Base-by-base conservation (phyloP, 2,329 filamentous ascomycete species). In the Sporothrix globosa region DNA sequence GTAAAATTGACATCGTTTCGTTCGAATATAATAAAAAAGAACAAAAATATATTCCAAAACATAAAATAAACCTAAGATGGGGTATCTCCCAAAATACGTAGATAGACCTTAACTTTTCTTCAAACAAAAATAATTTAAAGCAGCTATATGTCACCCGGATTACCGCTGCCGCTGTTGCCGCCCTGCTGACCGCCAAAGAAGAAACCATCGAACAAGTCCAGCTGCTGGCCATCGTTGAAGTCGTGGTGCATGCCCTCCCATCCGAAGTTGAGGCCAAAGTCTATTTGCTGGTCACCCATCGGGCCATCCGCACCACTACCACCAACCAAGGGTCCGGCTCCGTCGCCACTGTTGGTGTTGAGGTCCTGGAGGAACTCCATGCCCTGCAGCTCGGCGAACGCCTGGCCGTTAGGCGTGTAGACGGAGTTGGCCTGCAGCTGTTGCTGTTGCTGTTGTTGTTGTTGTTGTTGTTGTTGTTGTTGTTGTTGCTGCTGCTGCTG, bases 141-240 rank as follows among this genome's bases (percentile, higher is more conserved):
- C 44, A 7, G 30, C 46, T 11, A 53, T 44, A 69, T 69, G 1
- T 44, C 41, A 14, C 63, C 69, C 13, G 63, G 63, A 17, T 70
- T 66, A 13, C 69, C 61, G 4, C 69, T 67, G 13, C 56, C 60
- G n/a, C 67, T 24, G 13, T 61, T 63, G n/a, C 72, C 67, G 44
- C 53, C 78, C 73, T 81, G 82, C 73, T 85, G 84, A 0, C 85
- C 85, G 0, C 89, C 89, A 77, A 91, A 91, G 81, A 91, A 91
- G 77, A 92, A 92, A 0, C 88, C 88, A 76, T 92, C 90, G 78
- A 92, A 92, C 0, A 90, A 85, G 71, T 91, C 87, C 76, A 91
- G 84, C 76, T 88, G 84, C 76, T 86, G 83, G 67, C 83, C 83
- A 61, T 88, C 85, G 71, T 83, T 83, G 71, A 85, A 90, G 75